Percentiles rank a stretch among this genome's conserved stretches.
Evolutionary conservation across 768 basidiomycete species (phyloP).

Genomic region (Kwoniella sp.): DNA sequence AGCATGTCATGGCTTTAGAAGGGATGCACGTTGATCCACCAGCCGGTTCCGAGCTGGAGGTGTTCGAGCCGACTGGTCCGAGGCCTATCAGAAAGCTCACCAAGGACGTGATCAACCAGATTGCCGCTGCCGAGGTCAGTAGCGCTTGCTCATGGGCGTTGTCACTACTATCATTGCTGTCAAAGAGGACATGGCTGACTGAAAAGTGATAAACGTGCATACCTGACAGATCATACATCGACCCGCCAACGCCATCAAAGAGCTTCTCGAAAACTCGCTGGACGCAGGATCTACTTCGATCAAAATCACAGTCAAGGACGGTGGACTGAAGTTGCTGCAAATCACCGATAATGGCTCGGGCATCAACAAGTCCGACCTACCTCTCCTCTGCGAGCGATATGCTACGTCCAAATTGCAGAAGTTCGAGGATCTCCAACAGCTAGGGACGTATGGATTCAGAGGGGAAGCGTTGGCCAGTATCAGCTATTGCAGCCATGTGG

Average conservation of each 20-base stretch:
- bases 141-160: no score
- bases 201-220: no score
- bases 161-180: not conserved
- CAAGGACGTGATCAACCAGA: slow-evolving; percentile 83
- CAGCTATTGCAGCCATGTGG: slow-evolving; percentile 86
- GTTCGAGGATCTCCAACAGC: slow-evolving; percentile 79
- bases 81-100: slow-evolving; percentile 70
- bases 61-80: slow-evolving; percentile 42
- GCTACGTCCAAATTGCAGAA: slow-evolving; percentile 89
- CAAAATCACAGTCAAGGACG: slow-evolving; percentile 86
- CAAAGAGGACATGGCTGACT: not conserved
- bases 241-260: slow-evolving; percentile 93
- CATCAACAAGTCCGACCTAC: slow-evolving; percentile 82
- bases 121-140: slow-evolving; percentile 68
- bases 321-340: slow-evolving; percentile 89
- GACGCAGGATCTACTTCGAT: slow-evolving; percentile 89
- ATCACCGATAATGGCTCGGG: slow-evolving; percentile 97
- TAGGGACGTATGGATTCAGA: slow-evolving; percentile 92
- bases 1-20: slow-evolving; percentile 13
- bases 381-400: slow-evolving; percentile 88
- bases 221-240: slow-evolving; percentile 75
- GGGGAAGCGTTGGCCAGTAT: slow-evolving; percentile 96
- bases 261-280: slow-evolving; percentile 90
- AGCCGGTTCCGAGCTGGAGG: slow-evolving; percentile 10
- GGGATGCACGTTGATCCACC: slow-evolving; percentile 22